Percentiles rank a stretch among this genome's conserved stretches.
phyloP scores from a whole-genome alignment of 768 basidiomycete genomes.

The Boletus sp. region DNA sequence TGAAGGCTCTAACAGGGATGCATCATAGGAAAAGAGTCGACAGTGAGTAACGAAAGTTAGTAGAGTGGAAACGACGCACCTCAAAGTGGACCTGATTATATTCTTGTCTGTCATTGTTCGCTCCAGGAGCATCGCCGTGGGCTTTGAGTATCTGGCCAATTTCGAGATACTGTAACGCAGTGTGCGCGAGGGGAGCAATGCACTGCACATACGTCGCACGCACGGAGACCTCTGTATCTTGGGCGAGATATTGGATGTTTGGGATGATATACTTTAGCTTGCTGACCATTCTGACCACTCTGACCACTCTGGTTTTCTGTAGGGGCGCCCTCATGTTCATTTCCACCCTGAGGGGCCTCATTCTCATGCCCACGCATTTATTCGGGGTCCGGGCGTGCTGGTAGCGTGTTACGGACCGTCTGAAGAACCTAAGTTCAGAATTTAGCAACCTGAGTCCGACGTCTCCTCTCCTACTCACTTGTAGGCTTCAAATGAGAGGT shows the following conservation, averaged over 20 bases:
- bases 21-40: conserved; percentile 72
- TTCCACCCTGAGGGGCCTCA: too few species aligned
- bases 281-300: too few species aligned
- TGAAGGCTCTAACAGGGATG: conserved; percentile 85
- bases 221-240: conserved; percentile 83
- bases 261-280: conserved; percentile 98
- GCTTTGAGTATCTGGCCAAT: conserved; percentile 91
- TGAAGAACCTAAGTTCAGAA: neutral
- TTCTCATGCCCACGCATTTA: neutral
- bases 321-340: neutral
- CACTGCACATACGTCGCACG: conserved; percentile 82
- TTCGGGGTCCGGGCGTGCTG: too few species aligned
- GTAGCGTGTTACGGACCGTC: too few species aligned
- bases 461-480: neutral
- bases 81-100: conserved; percentile 81
- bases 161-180: conserved; percentile 84
- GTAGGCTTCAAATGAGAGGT: neutral
- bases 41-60: neutral
- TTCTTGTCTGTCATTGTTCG: conserved; percentile 54
- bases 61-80: conserved; percentile 39
- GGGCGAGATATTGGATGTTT: conserved; percentile 77
- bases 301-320: neutral
- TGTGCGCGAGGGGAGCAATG: conserved; percentile 81
- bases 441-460: neutral
- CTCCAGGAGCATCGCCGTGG: conserved; percentile 57